Base-by-base conservation (phyloP, 2,329 filamentous ascomycete genomes). In the Conoideocrella luteorostrata region DNA sequence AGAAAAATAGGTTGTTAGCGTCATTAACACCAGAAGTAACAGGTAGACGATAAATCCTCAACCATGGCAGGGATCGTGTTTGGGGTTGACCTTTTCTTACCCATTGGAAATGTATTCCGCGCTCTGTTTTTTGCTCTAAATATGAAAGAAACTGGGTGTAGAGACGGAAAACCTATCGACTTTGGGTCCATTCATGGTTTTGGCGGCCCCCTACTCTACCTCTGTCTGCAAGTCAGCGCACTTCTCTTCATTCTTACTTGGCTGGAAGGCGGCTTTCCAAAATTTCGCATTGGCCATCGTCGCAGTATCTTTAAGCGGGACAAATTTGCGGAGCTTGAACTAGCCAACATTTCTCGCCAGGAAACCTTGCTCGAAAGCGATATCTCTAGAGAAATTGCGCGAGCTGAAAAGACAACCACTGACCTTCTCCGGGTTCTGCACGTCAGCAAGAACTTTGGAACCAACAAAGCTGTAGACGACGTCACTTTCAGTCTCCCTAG, bases 181-280 rank as follows among this genome's bases (percentile, higher is more conserved):
- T 83, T 78, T 7, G 78, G 71, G 4, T 78, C 93, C 17, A 74
- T 74, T 1, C 74, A 83, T 13, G 48, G 35, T 12, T 95, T 88
- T 53, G 88, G 88, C 23, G 86, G 86, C 0, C 86, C 87, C 0
- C 88, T 94, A 23, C 64, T 90, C 0, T 94, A 91, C 58, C 74
- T 94, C 1, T 72, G 86, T 39, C 36, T 88, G 0, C 88, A 95
- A 56, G 75, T 78, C 0, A 61, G 84, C 15, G 46, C 84, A 12
- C 70, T 90, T 1, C 85, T 90, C 50, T 65, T 72, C 0, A 60
- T 87, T 17, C 71, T 94, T 0, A 69, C 94, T 7, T 89, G 82
- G 80, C 77, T 81, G 57, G 88, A 95, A 55, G 84, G 82, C 39
- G 86, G 85, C 7, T 29, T 52, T 26, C 43, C 52, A 12, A 32